Conservation (phyloP, 257 asterid genomes). For the Cruciata laevipes region DNA sequence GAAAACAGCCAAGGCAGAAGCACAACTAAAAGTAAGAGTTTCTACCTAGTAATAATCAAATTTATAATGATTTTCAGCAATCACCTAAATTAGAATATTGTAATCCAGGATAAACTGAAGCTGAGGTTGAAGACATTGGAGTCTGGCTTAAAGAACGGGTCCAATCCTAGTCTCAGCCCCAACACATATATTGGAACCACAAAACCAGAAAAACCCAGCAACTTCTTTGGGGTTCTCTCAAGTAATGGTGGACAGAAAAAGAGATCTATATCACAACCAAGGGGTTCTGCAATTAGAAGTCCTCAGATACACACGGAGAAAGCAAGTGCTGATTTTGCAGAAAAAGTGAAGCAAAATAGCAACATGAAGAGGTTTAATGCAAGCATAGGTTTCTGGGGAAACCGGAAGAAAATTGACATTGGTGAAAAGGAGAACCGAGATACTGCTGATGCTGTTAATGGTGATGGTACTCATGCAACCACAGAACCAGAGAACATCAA, state of each 20-base stretch:
- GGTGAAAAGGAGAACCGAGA: slow-evolving; percentile 60
- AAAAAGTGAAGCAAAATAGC: slow-evolving; percentile 22
- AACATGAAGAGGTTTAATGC: slow-evolving; percentile 27
- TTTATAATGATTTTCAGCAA: background rate
- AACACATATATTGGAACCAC: slow-evolving; percentile 26
- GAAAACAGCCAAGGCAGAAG: slow-evolving; percentile 75
- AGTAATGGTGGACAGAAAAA: slow-evolving; percentile 43
- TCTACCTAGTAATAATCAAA: background rate
- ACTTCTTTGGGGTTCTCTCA: slow-evolving; percentile 56
- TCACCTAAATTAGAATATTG: slow-evolving; percentile 4
- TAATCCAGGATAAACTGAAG: slow-evolving; percentile 70
- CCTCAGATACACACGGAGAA: slow-evolving; percentile 27
- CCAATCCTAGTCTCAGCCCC: slow-evolving; percentile 26
- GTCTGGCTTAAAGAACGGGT: slow-evolving; percentile 47
- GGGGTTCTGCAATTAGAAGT: slow-evolving; percentile 39
- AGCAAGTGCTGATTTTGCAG: slow-evolving; percentile 11
- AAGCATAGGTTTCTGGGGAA: slow-evolving; percentile 47
- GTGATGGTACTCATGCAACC: slow-evolving; percentile 18
- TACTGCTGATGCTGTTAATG: slow-evolving; percentile 11
- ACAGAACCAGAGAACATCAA: slow-evolving; percentile 20
- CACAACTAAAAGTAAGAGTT: slow-evolving; percentile 66
- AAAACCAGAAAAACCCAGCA: slow-evolving; percentile 38
- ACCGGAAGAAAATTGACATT: slow-evolving; percentile 33
- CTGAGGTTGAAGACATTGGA: slow-evolving; percentile 81
- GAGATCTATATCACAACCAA: slow-evolving; percentile 64